Base-by-base conservation (phyloP, 2,329 filamentous ascomycete species). In the Talaromyces sp. region DNA sequence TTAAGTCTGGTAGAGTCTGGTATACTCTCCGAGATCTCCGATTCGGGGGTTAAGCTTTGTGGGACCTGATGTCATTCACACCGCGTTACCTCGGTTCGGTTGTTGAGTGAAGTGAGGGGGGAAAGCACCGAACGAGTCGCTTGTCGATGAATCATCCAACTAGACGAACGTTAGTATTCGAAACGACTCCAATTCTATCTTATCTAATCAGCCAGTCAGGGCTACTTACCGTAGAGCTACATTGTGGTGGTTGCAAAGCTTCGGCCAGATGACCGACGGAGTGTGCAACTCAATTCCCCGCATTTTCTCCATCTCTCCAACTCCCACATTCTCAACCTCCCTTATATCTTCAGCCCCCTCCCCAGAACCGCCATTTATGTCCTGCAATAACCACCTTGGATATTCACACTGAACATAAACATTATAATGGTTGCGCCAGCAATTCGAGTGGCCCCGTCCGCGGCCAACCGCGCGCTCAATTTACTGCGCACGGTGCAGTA, bases 401-500 rank as follows among this genome's bases (percentile, higher is more conserved):
- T n/a, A 29, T 17, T 24, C n/a, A 16, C n/a, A 19, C 33, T n/a
- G 17, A 37, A 52, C 11, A 51, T n/a, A 36, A 39, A 27, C 33
- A 24, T n/a, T n/a, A 46, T 48, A 44, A 74, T 75, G 73, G 60
- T 72, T 54, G 54, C 66, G 47, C 71, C 73, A 42, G 68, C 74
- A 41, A 67, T 80, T 50, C 71, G 77, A 39, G 68, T 78, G 52
- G 75, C 76, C 41, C 74, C 75, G 32, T 74, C 76, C 8, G 76
- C 77, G 44, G 75, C 77, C 52, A 76, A 70, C 51, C 68, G 75
- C 54, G 77, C 77, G 16, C 62, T 86, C 51, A 77, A 83, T 61
- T 81, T 90, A 49, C 86, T 97, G 45, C 87, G 90, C 49, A 92
- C 93, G n/a, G 86, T 99, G 50, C 93, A 96, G 73, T 95, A 88